Conservation (phyloP, 257 asterid species). For the Scutellaria galericulata region DNA sequence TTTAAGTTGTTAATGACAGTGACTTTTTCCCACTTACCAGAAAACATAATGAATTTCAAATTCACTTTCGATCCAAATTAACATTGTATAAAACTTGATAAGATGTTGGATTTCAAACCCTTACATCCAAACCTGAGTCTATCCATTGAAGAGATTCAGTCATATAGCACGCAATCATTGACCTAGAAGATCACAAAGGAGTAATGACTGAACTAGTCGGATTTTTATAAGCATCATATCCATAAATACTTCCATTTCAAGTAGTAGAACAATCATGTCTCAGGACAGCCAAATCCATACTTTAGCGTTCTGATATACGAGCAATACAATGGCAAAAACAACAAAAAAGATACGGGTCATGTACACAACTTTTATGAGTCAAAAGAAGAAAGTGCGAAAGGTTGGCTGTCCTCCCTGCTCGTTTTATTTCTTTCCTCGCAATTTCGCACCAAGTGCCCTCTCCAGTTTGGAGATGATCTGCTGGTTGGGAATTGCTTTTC, state of each 20-base stretch:
- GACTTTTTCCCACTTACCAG: too few species aligned
- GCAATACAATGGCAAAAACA: conserved; percentile 34
- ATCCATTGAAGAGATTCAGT: too few species aligned
- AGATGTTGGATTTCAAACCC: too few species aligned
- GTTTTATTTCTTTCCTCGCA: conserved; percentile 78
- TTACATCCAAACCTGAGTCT: too few species aligned
- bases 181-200: neutral
- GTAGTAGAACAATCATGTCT: conserved; percentile 34
- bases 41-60: too few species aligned
- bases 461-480: conserved; percentile 87
- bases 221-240: conserved; percentile 35
- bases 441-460: conserved; percentile 77
- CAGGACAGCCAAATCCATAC: conserved; percentile 43
- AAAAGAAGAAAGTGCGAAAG: conserved; percentile 22
- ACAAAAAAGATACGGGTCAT: conserved; percentile 29
- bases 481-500: conserved; percentile 60
- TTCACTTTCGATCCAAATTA: too few species aligned
- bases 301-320: conserved; percentile 33
- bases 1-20: too few species aligned
- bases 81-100: too few species aligned
- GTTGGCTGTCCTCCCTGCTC: conserved; percentile 24
- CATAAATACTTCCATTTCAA: conserved; percentile 28
- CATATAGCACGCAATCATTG: neutral
- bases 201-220: neutral
- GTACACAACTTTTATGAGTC: conserved; percentile 47